A percentile compares a stretch with the other conserved stretches of the same genome.
Evolutionary conservation across 192 early-diverging fungal genomes (phyloP).

Genomic region (Funneliformis geosporum): DNA sequence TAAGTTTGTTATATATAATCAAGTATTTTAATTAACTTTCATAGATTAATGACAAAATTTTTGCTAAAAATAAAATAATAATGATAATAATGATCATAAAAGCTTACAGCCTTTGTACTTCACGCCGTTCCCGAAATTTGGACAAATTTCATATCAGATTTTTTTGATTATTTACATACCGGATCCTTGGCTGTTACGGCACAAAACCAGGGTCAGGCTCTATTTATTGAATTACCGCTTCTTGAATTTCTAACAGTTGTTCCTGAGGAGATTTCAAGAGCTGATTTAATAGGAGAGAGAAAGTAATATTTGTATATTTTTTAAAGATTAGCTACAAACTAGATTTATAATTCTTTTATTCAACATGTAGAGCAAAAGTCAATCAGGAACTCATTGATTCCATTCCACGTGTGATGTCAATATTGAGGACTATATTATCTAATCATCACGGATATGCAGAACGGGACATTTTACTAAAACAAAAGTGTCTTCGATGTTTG

Average conservation of each 20-base stretch:
- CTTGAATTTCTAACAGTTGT: conserved; percentile 57
- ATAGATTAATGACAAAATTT: not conserved
- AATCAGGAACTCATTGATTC: conserved; percentile 35
- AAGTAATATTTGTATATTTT: conserved; percentile 43
- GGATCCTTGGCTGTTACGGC: conserved; percentile 26
- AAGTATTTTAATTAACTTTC: not conserved
- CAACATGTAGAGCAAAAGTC: conserved; percentile 19
- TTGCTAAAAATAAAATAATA: not conserved
- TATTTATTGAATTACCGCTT: conserved; percentile 40
- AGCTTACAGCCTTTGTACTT: conserved; percentile 55
- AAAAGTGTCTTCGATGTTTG: conserved; percentile 52
- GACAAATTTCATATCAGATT: conserved; percentile 50
- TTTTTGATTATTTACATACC: conserved; percentile 42
- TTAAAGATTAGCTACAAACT: no score
- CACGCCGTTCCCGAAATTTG: conserved; percentile 51
- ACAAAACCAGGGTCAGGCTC: not conserved
- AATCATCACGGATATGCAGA: conserved; percentile 29
- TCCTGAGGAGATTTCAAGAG: conserved; percentile 55
- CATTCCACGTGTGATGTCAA: conserved; percentile 37
- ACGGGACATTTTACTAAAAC: conserved; percentile 38
- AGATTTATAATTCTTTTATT: not conserved
- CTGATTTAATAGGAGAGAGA: conserved; percentile 44
- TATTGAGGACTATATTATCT: conserved; percentile 34
- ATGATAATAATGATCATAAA: no score
- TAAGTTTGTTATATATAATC: conserved; percentile 33